Evolutionary conservation across 257 asterid species (phyloP).

Genomic region (Coffea canephora): DNA sequence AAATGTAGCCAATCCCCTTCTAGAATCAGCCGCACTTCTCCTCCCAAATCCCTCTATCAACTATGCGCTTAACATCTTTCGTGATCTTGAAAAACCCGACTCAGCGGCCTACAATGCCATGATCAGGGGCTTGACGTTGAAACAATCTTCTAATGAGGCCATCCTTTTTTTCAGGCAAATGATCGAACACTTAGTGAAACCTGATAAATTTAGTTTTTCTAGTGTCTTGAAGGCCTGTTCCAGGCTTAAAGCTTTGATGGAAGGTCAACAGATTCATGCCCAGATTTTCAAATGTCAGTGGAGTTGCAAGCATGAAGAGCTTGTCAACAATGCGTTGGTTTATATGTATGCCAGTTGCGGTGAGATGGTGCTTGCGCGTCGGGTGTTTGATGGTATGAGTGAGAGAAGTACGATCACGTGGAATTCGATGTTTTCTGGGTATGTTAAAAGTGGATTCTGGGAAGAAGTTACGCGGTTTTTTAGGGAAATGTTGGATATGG

Average conservation of each 20-base stretch:
- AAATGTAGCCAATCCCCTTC: conserved; percentile 39
- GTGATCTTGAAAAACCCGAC: conserved; percentile 32
- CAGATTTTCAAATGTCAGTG: conserved; percentile 24
- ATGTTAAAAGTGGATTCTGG: conserved; percentile 32
- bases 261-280: conserved; percentile 49
- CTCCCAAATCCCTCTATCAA: conserved; percentile 35
- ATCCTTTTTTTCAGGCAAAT: conserved; percentile 39
- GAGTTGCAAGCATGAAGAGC: conserved; percentile 13
- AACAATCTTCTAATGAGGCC: conserved; percentile 30
- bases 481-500: conserved; percentile 22
- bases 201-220: conserved; percentile 37
- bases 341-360: conserved; percentile 42
- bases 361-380: conserved; percentile 26
- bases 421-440: conserved; percentile 49
- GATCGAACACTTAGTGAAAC: conserved; percentile 30
- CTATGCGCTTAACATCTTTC: conserved; percentile 42
- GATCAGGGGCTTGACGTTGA: conserved; percentile 41
- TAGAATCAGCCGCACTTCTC: conserved; percentile 45
- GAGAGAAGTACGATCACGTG: conserved; percentile 33
- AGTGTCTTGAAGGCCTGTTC: conserved; percentile 44
- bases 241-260: conserved; percentile 27
- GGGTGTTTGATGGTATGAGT: conserved; percentile 39
- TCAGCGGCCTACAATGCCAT: conserved; percentile 44
- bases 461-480: conserved; percentile 36
- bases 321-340: conserved; percentile 41